phyloP scores from a whole-genome alignment of 768 basidiomycete species.

The Rhodotorula graminis region DNA sequence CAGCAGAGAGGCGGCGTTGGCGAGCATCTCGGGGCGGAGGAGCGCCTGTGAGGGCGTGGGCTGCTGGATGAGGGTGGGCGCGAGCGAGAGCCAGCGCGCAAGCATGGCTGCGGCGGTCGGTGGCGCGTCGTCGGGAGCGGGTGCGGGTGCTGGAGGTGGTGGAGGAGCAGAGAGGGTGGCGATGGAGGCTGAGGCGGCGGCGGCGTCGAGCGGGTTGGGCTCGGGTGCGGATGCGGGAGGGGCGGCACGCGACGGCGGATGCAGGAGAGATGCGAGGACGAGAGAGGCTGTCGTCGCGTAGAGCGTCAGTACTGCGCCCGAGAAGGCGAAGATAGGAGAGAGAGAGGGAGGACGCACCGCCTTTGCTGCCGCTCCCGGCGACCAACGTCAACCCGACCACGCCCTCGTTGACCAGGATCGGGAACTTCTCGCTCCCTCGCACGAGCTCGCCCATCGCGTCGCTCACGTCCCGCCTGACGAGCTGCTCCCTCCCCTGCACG shows the following conservation, averaged over 20 bases:
- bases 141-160: conserved; percentile 1
- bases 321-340: neutral
- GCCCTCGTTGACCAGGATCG: conserved; percentile 81
- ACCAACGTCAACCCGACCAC: conserved; percentile 75
- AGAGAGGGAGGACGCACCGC: conserved; percentile 50
- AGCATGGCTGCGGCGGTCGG: conserved; percentile 53
- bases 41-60: conserved; percentile 39
- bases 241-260: conserved; percentile 49
- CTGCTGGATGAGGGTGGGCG: neutral
- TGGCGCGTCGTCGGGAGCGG: conserved; percentile 43
- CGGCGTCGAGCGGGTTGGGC: conserved; percentile 43
- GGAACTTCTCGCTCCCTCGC: conserved; percentile 70
- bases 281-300: conserved; percentile 53
- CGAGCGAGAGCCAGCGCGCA: conserved; percentile 58
- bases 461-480: conserved; percentile 57
- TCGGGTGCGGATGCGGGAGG: neutral
- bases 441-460: conserved; percentile 66
- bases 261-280: conserved; percentile 60
- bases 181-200: conserved; percentile 42
- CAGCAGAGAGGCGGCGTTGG: conserved; percentile 69
- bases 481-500: conserved; percentile 22
- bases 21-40: conserved; percentile 69
- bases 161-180: conserved; percentile 53
- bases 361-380: conserved; percentile 57
- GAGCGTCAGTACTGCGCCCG: too few species aligned